Evolutionary conservation across 257 asterid species (phyloP), one percentile per base, ranked within the genome.

Genomic region (Forsythia viridissima): DNA sequence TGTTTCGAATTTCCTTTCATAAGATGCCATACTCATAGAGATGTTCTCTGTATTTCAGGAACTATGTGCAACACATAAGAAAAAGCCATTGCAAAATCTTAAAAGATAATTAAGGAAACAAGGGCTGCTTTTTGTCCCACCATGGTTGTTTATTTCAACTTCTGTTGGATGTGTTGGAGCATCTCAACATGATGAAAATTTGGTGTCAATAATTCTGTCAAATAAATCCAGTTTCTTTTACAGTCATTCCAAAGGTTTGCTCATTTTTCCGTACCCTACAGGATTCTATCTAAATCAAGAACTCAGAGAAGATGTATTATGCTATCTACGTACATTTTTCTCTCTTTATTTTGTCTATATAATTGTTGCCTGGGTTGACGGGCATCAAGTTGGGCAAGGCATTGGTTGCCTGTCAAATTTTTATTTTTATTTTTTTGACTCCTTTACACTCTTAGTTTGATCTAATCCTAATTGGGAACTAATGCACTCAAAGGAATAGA

Each of bases 41-140:
- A 16, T 63, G 66, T 36, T 72, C 21, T 55, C 42, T 74, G 57
- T 74, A 61, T 81, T 85, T 74, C 92, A 95, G 99, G 98, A 85
- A 76, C 88, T 89, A 13, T 92, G 93, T 61, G 74, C 81, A n/a
- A 77, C 87, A 24, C 88, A 91, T 10, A 92, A 84, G 93, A 93
- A 90, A 84, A 93, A 90, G 84, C 97, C 99, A 0, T 5, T 86
- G 76, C 97, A 92, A 75, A 85, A 83, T 95, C 9, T 78, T 95
- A 79, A 91, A 89, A 81, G 98, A 90, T 79, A 75, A 91, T 78
- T 92, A 82, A 87, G 76, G 67, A n/a, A n/a, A 70, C 34, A 41
- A 34, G 8, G 30, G 34, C 51, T 48, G 59, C 78, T 46, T 16
- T 10, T 21, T 3, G 34, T 44, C 52, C 67, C 67, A 68, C 20